Evolutionary conservation across 2,329 filamentous ascomycete genomes (phyloP).

Genomic region (Gaeumannomyces tritici): DNA sequence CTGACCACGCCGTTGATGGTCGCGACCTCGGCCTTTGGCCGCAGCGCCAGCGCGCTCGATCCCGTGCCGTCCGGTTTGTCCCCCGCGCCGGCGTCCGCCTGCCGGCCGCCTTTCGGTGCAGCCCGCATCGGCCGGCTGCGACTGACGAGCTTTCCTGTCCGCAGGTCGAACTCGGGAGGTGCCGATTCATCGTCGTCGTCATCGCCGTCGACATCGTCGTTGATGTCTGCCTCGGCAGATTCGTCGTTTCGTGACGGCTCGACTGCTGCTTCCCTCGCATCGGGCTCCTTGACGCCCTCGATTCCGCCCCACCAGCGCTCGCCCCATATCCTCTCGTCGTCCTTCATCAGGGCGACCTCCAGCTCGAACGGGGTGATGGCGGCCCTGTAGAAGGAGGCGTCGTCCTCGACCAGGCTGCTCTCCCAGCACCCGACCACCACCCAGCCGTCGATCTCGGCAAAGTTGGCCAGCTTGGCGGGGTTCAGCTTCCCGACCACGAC

Average conservation of each 20-base stretch:
- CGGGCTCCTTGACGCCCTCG: constrained; percentile 49
- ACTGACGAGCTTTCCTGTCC: constrained; percentile 75
- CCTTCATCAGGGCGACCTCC: constrained; percentile 63
- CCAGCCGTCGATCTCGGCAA: constrained; percentile 91
- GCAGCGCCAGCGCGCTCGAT: constrained; percentile 44
- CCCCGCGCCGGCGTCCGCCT: constrained; percentile 8
- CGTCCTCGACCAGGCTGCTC: constrained; percentile 81
- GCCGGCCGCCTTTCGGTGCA: constrained; percentile 10
- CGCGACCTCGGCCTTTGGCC: constrained; percentile 58
- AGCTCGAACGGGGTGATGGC: constrained; percentile 95
- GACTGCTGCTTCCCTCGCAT: background rate
- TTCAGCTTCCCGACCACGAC: constrained; percentile 97
- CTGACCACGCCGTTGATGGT: constrained; percentile 80
- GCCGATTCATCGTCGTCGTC: constrained; percentile 56
- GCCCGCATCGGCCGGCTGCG: constrained; percentile 65
- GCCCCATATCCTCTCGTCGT: constrained; percentile 73
- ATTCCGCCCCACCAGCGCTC: constrained; percentile 86
- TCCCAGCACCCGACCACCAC: constrained; percentile 98
- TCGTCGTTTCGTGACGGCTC: constrained; percentile 6
- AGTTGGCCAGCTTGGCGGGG: constrained; percentile 91
- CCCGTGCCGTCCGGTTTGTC: constrained; percentile 13
- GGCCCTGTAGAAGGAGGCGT: constrained; percentile 71
- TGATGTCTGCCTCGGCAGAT: constrained; percentile 9
- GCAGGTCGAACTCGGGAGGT: constrained; percentile 83
- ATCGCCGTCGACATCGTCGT: constrained; percentile 6